Percentiles rank a stretch among this genome's conserved stretches.
phyloP scores from a whole-genome alignment of 768 basidiomycete species.

The Hortiboletus campestris region DNA sequence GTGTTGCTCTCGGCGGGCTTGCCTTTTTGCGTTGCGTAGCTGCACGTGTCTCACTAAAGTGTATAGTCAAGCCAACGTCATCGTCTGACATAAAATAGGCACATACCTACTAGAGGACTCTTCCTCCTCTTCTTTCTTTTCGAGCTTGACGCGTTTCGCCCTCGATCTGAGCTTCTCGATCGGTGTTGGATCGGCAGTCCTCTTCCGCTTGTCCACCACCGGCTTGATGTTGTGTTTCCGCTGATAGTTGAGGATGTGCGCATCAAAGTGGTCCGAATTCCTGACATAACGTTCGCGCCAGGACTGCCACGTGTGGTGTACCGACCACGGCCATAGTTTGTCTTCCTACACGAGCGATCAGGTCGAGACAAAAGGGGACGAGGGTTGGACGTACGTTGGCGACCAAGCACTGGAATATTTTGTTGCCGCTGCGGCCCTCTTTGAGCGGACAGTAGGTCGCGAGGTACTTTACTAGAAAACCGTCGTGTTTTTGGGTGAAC shows the following conservation, averaged over 20 bases:
- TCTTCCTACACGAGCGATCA: conserved; percentile 31
- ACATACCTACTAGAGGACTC: conserved; percentile 6
- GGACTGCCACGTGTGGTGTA: conserved; percentile 53
- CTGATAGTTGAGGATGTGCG: conserved; percentile 40
- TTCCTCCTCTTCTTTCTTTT: too few relatives aligned
- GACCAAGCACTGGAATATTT: conserved; percentile 41
- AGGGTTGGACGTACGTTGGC: conserved; percentile 42
- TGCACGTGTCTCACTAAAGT: conserved; percentile 2
- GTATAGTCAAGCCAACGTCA: neutral
- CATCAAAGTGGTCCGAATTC: conserved; percentile 42
- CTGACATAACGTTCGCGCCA: conserved; percentile 64
- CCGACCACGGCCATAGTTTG: conserved; percentile 50
- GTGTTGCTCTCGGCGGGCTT: neutral
- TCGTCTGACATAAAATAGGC: neutral
- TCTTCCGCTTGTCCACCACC: conserved; percentile 5
- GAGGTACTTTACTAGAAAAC: conserved; percentile 43
- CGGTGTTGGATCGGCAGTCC: neutral
- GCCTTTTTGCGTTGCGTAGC: neutral
- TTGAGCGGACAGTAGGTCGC: conserved; percentile 43
- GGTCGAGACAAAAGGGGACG: neutral
- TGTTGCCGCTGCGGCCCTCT: conserved; percentile 45
- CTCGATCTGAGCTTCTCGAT: neutral
- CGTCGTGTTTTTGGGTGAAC: conserved; percentile 44
- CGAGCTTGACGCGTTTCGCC: conserved; percentile 11
- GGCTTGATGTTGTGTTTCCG: conserved; percentile 28